phyloP scores from a whole-genome alignment of 208 protist species.

The Leishmania major region DNA sequence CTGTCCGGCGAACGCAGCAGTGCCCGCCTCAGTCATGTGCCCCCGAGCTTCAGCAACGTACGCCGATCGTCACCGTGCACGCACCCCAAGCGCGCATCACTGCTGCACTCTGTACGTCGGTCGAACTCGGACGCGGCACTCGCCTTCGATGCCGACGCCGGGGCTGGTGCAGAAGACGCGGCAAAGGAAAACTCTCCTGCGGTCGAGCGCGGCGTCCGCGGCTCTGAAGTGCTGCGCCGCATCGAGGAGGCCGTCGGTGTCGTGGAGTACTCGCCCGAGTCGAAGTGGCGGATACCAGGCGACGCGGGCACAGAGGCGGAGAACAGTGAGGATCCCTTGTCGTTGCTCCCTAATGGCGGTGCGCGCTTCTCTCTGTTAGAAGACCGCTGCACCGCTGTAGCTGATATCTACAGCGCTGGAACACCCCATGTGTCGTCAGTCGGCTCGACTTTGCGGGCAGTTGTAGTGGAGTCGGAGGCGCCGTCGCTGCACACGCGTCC shows the following conservation, averaged over 20 bases:
- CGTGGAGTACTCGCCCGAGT: constrained; percentile 32
- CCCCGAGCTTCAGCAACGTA: constrained; percentile 17
- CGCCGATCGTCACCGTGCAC: constrained; percentile 16
- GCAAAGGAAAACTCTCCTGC: constrained; percentile 19
- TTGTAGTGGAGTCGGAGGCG: neutral
- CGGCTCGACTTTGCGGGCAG: neutral
- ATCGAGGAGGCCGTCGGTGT: constrained; percentile 18
- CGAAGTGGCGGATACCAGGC: neutral
- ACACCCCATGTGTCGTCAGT: neutral
- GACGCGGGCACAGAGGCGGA: neutral
- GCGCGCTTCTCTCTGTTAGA: neutral
- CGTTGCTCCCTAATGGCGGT: neutral
- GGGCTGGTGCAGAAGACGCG: neutral
- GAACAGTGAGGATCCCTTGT: neutral
- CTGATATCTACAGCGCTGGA: constrained; percentile 24
- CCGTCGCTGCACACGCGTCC: constrained; percentile 16
- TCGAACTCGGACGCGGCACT: neutral
- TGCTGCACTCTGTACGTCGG: neutral
- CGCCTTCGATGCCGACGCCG: neutral
- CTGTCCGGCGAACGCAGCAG: constrained; percentile 13
- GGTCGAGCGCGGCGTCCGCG: constrained; percentile 2
- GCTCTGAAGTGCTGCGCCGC: constrained; percentile 31
- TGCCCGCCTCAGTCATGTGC: constrained; percentile 15
- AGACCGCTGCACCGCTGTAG: constrained; percentile 28
- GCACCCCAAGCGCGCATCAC: constrained; percentile 26